Evolutionary conservation across 345 rosid genomes (phyloP).

Genomic region (Aethionema arabicum): DNA sequence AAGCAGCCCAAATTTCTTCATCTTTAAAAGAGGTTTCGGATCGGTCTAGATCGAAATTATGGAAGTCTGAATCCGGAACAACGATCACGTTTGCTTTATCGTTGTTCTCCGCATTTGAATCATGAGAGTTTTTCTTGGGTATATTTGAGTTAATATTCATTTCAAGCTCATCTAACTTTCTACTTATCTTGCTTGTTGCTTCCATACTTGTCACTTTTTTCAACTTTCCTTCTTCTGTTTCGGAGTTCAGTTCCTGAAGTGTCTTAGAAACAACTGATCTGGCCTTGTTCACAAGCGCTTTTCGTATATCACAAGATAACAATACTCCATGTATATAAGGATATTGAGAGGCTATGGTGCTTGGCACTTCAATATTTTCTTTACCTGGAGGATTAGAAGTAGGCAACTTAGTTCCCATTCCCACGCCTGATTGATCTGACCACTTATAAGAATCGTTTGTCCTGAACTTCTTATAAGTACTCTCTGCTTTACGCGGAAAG

Average conservation of each 20-base stretch:
- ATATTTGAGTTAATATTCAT: constrained; percentile 12
- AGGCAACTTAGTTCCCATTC: constrained; percentile 39
- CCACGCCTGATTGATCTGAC: constrained; percentile 37
- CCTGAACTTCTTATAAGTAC: constrained; percentile 48
- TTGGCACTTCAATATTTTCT: constrained; percentile 37
- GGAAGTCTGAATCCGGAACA: constrained; percentile 95
- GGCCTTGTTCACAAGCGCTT: constrained; percentile 55
- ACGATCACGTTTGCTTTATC: constrained; percentile 41
- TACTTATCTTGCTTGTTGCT: constrained; percentile 28
- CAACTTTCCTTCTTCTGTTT: constrained; percentile 31
- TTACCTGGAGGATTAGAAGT: constrained; percentile 35
- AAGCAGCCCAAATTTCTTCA: constrained; percentile 97
- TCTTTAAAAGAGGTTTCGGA: constrained; percentile 66
- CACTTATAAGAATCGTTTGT: constrained; percentile 39
- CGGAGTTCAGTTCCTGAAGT: constrained; percentile 47
- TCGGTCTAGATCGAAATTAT: constrained; percentile 80
- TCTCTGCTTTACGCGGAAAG: constrained; percentile 36
- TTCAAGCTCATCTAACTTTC: constrained; percentile 27
- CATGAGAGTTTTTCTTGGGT: constrained; percentile 22
- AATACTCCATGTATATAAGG: constrained; percentile 45
- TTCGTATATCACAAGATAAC: constrained; percentile 47
- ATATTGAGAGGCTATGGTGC: constrained; percentile 37
- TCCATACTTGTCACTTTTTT: constrained; percentile 34
- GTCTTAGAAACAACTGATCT: constrained; percentile 39
- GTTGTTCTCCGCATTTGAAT: constrained; percentile 26